Base-by-base conservation (phyloP, 2,329 filamentous ascomycete genomes). In the Didymella arachidicola region DNA sequence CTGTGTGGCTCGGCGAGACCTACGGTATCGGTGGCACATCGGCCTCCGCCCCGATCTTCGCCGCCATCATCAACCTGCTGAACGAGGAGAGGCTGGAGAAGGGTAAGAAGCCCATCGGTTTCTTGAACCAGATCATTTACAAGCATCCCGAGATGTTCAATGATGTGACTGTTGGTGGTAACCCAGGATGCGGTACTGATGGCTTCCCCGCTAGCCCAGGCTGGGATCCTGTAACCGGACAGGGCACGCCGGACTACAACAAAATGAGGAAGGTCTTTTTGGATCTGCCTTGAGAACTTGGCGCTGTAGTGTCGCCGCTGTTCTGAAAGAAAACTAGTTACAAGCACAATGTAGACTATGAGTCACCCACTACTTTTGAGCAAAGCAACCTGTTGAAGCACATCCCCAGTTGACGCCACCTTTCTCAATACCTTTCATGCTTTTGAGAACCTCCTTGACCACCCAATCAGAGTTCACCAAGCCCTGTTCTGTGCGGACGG, bases 41-140 rank as follows among this genome's bases (percentile, higher is more conserved):
- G 34, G 83, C 84, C 44, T 81, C 86, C 1, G 75, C 84, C 1
- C 88, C 88, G 0, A 77, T 84, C 0, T 84, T 86, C 42, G 83
- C 84, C 0, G 82, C 79, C 2, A 77, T 89, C 29, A 73, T 89
- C 30, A 80, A 82, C 2, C 77, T 89, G 18, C 71, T 89, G 48
- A 89, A 89, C 64, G 85, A 88, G 62, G 84, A 82, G 3, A 79
- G 84, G 16, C 69, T 87, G 18, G 71, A 78, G 2, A 75, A 72
- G 5, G 82, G 82, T 2, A 79, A 82, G 65, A 65, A 77, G 0
- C 72, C 79, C 0, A 71, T 87, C 54, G 84, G 85, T 0, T 86
- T 86, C 76, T 60, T 87, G 45, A 87, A 87, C 62, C 84, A 83
- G 0, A 84, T 81, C 79, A 70, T 87, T 1, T 87, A 87, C 66